Evolutionary conservation across 306 rosid species (phyloP).

Genomic region (Casuarina cunninghamiana): DNA sequence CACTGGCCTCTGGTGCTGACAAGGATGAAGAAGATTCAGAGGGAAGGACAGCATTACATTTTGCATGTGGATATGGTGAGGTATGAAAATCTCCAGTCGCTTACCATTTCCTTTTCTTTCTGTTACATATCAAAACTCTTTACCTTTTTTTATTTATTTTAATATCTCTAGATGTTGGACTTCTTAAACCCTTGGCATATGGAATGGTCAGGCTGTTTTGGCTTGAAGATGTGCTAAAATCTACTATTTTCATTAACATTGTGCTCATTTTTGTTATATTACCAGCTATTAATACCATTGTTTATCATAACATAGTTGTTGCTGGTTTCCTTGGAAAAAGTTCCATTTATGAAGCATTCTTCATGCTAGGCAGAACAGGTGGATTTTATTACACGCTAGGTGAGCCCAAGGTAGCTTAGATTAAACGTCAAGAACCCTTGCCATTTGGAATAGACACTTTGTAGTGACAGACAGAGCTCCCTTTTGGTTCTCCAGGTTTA

Average conservation of each 20-base stretch:
- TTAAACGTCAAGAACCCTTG: too few relatives aligned
- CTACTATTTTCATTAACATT: not conserved
- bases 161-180: not conserved
- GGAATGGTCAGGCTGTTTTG: not conserved
- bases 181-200: not conserved
- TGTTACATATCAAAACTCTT: not conserved
- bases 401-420: not conserved
- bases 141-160: not conserved
- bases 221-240: not conserved
- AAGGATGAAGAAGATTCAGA: constrained; percentile 97
- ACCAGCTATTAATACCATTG: too few relatives aligned
- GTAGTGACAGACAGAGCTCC: not conserved
- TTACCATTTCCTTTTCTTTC: constrained; percentile 4
- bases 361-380: not conserved
- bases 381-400: not conserved
- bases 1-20: constrained; percentile 81
- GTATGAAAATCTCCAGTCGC: constrained; percentile 43
- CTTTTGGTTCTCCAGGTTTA: not conserved
- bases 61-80: constrained; percentile 99
- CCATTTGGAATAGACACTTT: not conserved
- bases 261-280: not conserved
- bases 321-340: not conserved
- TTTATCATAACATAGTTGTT: too few relatives aligned
- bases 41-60: constrained; percentile 98
- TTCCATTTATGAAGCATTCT: not conserved